Evolutionary conservation across 371 early-diverging fungal species (phyloP).

Genomic region (Mucor piriformis): DNA sequence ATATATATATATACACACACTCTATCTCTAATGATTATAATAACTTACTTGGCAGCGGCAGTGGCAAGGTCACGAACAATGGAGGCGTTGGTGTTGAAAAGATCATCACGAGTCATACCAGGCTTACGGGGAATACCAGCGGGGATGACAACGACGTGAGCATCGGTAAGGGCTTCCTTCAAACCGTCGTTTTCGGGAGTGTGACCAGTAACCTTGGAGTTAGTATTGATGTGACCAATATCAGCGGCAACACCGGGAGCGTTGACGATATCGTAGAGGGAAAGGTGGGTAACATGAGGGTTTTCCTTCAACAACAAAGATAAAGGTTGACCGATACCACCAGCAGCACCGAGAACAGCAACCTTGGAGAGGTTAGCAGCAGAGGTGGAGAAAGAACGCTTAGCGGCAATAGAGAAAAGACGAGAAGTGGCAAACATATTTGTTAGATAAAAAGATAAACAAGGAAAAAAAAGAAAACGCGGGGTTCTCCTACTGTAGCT

Average conservation of each 20-base stretch:
- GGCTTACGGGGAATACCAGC: conserved; percentile 99
- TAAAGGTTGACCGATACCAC: conserved; percentile 92
- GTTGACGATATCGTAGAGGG: conserved; percentile 96
- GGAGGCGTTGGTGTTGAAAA: conserved; percentile 97
- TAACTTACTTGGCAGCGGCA: conserved; percentile 61
- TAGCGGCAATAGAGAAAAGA: conserved; percentile 57
- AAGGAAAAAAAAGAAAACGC: conserved; percentile 23
- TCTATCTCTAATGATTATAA: no score
- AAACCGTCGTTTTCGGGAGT: conserved; percentile 84
- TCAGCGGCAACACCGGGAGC: conserved; percentile 98
- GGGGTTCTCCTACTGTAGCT: conserved; percentile 9
- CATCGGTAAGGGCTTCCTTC: conserved; percentile 83
- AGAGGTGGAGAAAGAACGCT: conserved; percentile 69
- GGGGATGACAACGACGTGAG: conserved; percentile 95
- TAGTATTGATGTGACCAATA: conserved; percentile 95
- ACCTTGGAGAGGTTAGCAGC: conserved; percentile 72
- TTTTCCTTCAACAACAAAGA: conserved; percentile 86
- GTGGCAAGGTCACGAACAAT: conserved; percentile 90
- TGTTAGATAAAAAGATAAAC: conserved; percentile 24
- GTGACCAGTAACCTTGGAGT: conserved; percentile 87
- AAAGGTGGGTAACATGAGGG: conserved; percentile 80
- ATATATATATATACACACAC: neutral
- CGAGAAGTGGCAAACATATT: conserved; percentile 57
- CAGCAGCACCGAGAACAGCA: conserved; percentile 89
- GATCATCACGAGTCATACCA: conserved; percentile 99